Conservation (phyloP, 1,284 basidiomycete species). For the Fistulina hepatica region DNA sequence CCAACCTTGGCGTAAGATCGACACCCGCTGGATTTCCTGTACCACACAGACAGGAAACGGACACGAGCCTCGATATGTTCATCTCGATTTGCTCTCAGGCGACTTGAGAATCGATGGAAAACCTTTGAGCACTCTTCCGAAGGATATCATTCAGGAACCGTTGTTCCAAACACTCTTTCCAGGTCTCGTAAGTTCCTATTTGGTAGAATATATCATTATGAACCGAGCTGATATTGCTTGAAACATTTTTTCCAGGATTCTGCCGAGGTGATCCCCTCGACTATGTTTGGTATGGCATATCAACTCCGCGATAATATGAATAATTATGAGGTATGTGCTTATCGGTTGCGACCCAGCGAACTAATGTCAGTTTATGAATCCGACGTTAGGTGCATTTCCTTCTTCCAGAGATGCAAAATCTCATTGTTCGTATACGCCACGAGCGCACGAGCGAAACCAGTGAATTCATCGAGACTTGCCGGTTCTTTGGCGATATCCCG, state of each 20-base stretch:
- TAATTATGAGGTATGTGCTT: slow-evolving; percentile 5
- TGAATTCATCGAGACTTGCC: slow-evolving; percentile 6
- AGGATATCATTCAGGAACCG: slow-evolving; percentile 22
- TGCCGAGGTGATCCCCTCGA: slow-evolving; percentile 27
- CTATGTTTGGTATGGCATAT: slow-evolving; percentile 9
- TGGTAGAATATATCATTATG: background rate
- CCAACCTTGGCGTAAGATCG: slow-evolving; percentile 14
- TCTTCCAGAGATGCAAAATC: slow-evolving; percentile 1
- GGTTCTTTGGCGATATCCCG: slow-evolving; percentile 8
- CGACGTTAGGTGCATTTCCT: slow-evolving; percentile 3
- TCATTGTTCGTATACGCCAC: slow-evolving; percentile 7
- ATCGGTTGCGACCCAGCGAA: background rate
- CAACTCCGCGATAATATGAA: slow-evolving; percentile 5
- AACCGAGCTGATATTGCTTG: background rate
- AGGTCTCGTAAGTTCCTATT: slow-evolving; percentile 15
- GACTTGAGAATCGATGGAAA: slow-evolving; percentile 31
- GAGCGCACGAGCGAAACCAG: background rate
- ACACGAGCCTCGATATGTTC: slow-evolving; percentile 19
- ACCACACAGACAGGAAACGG: background rate
- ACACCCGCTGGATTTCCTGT: slow-evolving; percentile 13
- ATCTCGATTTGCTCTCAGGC: slow-evolving; percentile 32
- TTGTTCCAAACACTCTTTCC: slow-evolving; percentile 24
- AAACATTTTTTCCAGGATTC: background rate
- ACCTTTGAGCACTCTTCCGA: slow-evolving; percentile 28
- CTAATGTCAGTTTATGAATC: background rate